phyloP scores from a whole-genome alignment of 1,284 basidiomycete species.

The Trametes sp. region DNA sequence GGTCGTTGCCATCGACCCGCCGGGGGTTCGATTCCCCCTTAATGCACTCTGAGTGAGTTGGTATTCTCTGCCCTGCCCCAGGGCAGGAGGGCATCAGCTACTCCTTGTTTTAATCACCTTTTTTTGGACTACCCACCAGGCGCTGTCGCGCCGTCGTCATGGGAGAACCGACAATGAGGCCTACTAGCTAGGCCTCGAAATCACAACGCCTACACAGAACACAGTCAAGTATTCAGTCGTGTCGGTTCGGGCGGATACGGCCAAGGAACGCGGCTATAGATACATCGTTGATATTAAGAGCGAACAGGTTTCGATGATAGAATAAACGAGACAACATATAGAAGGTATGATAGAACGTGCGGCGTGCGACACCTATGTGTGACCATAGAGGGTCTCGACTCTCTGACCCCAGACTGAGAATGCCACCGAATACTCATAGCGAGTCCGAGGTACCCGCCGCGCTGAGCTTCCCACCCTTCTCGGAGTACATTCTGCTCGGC shows the following conservation, averaged over 20 bases:
- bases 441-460: conserved; percentile 6
- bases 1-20: conserved; percentile 58
- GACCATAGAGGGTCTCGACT: neutral
- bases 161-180: too few relatives aligned
- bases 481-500: conserved; percentile 21
- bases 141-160: too few relatives aligned
- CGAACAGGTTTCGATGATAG: neutral
- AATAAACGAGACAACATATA: neutral
- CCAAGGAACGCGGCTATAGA: too few relatives aligned
- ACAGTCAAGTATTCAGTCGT: too few relatives aligned
- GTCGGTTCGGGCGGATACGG: too few relatives aligned
- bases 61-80: neutral
- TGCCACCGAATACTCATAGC: neutral
- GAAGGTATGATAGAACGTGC: neutral
- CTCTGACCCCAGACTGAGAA: neutral
- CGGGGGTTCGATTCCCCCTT: conserved; percentile 75
- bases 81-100: neutral
- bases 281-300: neutral
- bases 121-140: too few relatives aligned
- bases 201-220: too few relatives aligned
- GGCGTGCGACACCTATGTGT: neutral
- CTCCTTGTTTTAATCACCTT: neutral
- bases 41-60: conserved; percentile 26
- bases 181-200: too few relatives aligned
- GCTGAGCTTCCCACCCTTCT: conserved; percentile 25